Evolutionary conservation across 2,329 filamentous ascomycete species (phyloP).

Genomic region (Cladosporium sp.): DNA sequence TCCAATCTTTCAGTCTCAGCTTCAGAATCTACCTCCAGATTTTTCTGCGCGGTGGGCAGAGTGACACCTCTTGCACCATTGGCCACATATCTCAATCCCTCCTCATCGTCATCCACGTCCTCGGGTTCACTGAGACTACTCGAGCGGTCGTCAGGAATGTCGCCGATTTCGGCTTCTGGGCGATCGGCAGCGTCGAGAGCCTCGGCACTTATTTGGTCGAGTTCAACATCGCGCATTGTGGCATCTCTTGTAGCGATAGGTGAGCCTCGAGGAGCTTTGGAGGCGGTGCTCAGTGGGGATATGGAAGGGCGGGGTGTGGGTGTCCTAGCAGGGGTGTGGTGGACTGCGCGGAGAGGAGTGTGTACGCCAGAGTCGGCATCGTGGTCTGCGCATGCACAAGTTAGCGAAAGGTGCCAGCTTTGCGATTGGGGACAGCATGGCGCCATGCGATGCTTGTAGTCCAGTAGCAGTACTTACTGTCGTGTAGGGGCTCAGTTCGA

Average conservation of each 20-base stretch:
- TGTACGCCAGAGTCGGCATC: constrained; percentile 10
- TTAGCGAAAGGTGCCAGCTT: not conserved
- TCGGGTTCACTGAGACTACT: constrained; percentile 93
- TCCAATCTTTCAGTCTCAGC: constrained; percentile 93
- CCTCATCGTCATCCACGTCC: constrained; percentile 59
- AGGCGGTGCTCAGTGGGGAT: constrained; percentile 37
- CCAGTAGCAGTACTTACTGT: constrained; percentile 20
- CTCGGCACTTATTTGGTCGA: constrained; percentile 6
- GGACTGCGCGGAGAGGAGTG: constrained; percentile 13
- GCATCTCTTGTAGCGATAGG: constrained; percentile 28
- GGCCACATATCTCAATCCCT: constrained; percentile 13
- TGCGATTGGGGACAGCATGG: not conserved
- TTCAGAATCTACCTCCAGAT: constrained; percentile 66
- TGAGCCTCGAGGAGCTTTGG: constrained; percentile 28
- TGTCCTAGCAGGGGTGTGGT: constrained; percentile 18
- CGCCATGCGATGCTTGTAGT: not conserved
- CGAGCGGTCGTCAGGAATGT: constrained; percentile 56
- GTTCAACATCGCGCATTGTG: constrained; percentile 8
- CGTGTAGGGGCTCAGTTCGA: constrained; percentile 25
- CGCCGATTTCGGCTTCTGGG: constrained; percentile 26
- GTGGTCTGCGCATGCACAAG: constrained; percentile 19
- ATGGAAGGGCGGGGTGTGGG: constrained; percentile 35
- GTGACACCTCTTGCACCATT: constrained; percentile 3
- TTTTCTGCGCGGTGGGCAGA: constrained; percentile 28
- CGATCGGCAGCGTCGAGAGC: constrained; percentile 13